Base-by-base conservation (phyloP, 1,139 yeast genomes). In the Geotrichum candidum region DNA sequence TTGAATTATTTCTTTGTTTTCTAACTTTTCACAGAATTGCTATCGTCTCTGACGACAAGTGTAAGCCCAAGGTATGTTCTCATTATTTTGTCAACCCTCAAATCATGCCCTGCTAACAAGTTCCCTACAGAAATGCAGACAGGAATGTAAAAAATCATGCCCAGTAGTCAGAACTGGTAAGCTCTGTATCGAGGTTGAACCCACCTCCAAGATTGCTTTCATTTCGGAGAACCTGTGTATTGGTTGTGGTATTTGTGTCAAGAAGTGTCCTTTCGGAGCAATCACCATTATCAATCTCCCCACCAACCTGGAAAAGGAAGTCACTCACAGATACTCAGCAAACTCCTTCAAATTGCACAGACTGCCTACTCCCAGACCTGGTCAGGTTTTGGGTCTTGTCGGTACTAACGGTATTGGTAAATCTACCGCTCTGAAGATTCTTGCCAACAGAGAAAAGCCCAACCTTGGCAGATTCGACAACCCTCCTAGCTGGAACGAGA, bases 391-490 rank as follows among this genome's bases (percentile, higher is more conserved):
- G 68, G 99, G 99, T 67, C 83, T 94, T 69, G 99, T 94, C 58
- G 99, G 99, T 73, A 90, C 98, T 64, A 94, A 94, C 81, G 99
- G 99, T 90, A 94, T 94, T 73, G 99, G 99, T 71, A 94, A 94
- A 75, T 88, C 96, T 13, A 94, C 99, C n/a, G 99, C 99, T 11
- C 82, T 94, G 73, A 94, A 94, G 79, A 92, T 94, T 74, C 83
- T 94, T 70, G 96, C 98, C n/a, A 99, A 98, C 73, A 94, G 92
- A 77, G 96, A 92, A 77, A 94, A 92, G 78, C 99, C 99, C 67
- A 94, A 94, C 75, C 80, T 94, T 76, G 99, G 99, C 62, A 83
- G 86, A 72, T 94, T 81, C 74, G 98, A 92, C 68, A 88, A 89
- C 73, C 98, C 99, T 54, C 99, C 99, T 33, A 95, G 89, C 76